Base-by-base conservation (phyloP, 805 yeast species). In the Candida koratica region DNA sequence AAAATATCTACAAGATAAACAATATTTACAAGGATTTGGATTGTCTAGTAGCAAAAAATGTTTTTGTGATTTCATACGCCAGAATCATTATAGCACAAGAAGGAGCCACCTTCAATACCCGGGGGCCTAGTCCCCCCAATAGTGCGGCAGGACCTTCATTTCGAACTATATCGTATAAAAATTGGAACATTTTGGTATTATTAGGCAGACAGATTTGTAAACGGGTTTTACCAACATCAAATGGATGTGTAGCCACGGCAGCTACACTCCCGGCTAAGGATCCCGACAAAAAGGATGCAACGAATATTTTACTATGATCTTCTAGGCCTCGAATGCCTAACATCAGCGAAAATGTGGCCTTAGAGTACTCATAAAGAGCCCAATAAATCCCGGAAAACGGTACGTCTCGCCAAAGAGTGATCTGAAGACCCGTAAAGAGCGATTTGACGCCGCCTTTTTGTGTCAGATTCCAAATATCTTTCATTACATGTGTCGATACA, bases 11-110 rank as follows among this genome's bases (percentile, higher is more conserved):
- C n/a, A n/a, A n/a, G n/a, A n/a, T n/a, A n/a, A n/a, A n/a, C n/a
- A n/a, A n/a, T 15, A 32, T 14, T 16, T 25, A n/a, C 24, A 20
- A n/a, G n/a, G n/a, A n/a, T n/a, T n/a, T n/a, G n/a, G n/a, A n/a
- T n/a, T n/a, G n/a, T n/a, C n/a, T 24, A 24, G 14, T 24, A 5
- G 29, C 37, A 46, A 67, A 67, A 13, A 67, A 46, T 42, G 76
- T 75, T 58, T 93, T 93, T 17, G 94, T 84, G 28, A 89, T 67
- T 56, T 93, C 98, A 56, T 93, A 93, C 25, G 93, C 82, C 9
- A 97, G 86, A 29, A 93, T 88, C 98, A 93, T 93, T 25, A 93
- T 90, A 1, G 98, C 98, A 71, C 98, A 93, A 11, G 96, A 81
- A 8, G 98, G 97, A 0, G 97, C 96, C 17, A 93, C 84, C 55